phyloP scores from a whole-genome alignment of 768 basidiomycete genomes.

The Paxillus rubicundulus region DNA sequence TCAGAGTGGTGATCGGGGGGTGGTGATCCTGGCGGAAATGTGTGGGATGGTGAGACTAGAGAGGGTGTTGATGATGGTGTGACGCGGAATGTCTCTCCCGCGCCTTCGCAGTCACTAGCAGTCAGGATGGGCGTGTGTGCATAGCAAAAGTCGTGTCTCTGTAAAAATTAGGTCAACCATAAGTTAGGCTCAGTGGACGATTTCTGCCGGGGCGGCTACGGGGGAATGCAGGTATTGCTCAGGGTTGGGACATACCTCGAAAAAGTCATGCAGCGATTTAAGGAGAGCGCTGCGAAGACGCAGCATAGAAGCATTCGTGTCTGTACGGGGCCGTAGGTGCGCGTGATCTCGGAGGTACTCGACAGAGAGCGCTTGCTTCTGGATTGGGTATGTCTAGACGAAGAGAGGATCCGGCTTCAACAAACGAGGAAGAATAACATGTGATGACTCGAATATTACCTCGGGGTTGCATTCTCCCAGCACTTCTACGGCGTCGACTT shows the following conservation, averaged over 20 bases:
- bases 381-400: slow-evolving; percentile 79
- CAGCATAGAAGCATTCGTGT: slow-evolving; percentile 68
- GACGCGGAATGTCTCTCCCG: slow-evolving; percentile 86
- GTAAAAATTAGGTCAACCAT: slow-evolving; percentile 15
- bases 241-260: slow-evolving; percentile 54
- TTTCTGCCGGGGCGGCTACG: background rate
- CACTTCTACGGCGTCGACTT: slow-evolving; percentile 45
- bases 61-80: slow-evolving; percentile 32
- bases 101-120: slow-evolving; percentile 92
- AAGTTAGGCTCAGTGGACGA: slow-evolving; percentile 2
- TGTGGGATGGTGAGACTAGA: slow-evolving; percentile 13
- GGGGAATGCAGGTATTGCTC: background rate
- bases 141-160: slow-evolving; percentile 78
- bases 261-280: slow-evolving; percentile 60
- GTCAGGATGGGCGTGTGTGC: slow-evolving; percentile 88
- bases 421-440: background rate
- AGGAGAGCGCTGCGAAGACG: slow-evolving; percentile 62
- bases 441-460: slow-evolving; percentile 30
- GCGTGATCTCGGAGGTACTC: slow-evolving; percentile 84
- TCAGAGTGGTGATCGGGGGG: slow-evolving; percentile 32
- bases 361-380: slow-evolving; percentile 77
- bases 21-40: background rate
- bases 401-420: slow-evolving; percentile 4
- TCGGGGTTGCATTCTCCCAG: slow-evolving; percentile 60
- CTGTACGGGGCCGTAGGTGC: slow-evolving; percentile 84